These are phyloP conservation scores for Trametes meyenii DNA, from an alignment of 768 basidiomycete species.

Conservation along the genomic window DNA sequence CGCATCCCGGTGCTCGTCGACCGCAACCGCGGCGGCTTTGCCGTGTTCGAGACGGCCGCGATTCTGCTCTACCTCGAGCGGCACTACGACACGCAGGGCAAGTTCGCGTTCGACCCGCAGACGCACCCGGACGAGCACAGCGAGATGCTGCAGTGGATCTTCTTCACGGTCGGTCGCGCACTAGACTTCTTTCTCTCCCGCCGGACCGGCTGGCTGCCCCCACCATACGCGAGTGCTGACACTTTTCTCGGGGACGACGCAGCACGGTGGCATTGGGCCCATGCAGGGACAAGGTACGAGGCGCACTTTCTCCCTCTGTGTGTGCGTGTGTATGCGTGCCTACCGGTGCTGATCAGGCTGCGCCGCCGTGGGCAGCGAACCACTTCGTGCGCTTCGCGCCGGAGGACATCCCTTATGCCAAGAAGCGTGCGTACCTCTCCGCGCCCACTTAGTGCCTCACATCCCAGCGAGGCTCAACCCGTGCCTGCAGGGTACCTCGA, in stretches of 20 bases:
- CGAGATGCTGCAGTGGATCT: conserved; percentile 83
- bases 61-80: conserved; percentile 80
- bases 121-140: conserved; percentile 59
- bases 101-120: conserved; percentile 62
- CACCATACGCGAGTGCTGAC: background rate
- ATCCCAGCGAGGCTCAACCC: background rate
- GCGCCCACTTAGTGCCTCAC: background rate
- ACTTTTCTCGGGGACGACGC: background rate
- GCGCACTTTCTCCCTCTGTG: background rate
- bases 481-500: conserved; percentile 62
- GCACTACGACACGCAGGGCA: conserved; percentile 71
- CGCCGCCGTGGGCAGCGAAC: conserved; percentile 38
- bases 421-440: conserved; percentile 49
- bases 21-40: conserved; percentile 59
- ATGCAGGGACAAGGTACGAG: conserved; percentile 74
- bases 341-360: background rate
- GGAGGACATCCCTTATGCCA: conserved; percentile 69
- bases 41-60: conserved; percentile 76
- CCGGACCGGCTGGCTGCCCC: too few relatives aligned
- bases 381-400: conserved; percentile 68
- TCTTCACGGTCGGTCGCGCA: conserved; percentile 59
- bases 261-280: conserved; percentile 79
- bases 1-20: conserved; percentile 74
- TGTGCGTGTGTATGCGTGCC: background rate
- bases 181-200: too few relatives aligned